These are phyloP conservation scores for Brachypodium distachyon DNA, from an alignment of 202 grass and related monocot genomes.

Conservation along the genomic window DNA sequence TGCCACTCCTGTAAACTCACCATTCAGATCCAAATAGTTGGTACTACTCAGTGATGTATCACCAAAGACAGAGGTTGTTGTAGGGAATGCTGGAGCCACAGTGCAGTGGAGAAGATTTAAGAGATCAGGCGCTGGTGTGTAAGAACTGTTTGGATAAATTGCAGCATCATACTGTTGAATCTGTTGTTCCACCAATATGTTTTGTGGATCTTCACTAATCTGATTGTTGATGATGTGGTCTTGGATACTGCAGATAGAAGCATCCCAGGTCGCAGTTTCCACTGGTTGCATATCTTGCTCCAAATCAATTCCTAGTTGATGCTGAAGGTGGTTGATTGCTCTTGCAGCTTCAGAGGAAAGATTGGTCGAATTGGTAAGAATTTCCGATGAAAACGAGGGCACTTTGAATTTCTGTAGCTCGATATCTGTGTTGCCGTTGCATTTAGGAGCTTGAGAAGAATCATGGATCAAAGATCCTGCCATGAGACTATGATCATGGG, in stretches of 20 bases:
- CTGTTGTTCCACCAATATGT: slow-evolving; percentile 31
- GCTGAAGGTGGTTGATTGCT: slow-evolving; percentile 36
- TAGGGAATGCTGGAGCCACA: slow-evolving; percentile 18
- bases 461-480: slow-evolving; percentile 51
- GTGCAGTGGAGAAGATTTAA: slow-evolving; percentile 61
- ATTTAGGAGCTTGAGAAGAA: slow-evolving; percentile 29
- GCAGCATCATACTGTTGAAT: slow-evolving; percentile 41
- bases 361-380: slow-evolving; percentile 25
- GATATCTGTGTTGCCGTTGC: neutral
- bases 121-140: slow-evolving; percentile 46
- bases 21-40: slow-evolving; percentile 49
- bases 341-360: slow-evolving; percentile 21
- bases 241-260: slow-evolving; percentile 37
- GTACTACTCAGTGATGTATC: slow-evolving; percentile 5
- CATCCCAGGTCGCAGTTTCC: slow-evolving; percentile 47
- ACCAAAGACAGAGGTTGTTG: slow-evolving; percentile 15
- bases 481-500: slow-evolving; percentile 35
- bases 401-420: slow-evolving; percentile 30
- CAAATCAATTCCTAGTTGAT: slow-evolving; percentile 41
- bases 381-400: slow-evolving; percentile 45
- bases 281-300: slow-evolving; percentile 29
- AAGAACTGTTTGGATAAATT: slow-evolving; percentile 26
- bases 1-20: slow-evolving; percentile 44
- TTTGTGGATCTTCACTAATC: slow-evolving; percentile 25
- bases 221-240: slow-evolving; percentile 33